Percentiles rank a stretch among this genome's conserved stretches.
These are phyloP conservation scores for Colletotrichum godetiae DNA, from an alignment of 2,329 filamentous ascomycete species.

Conservation along the genomic window DNA sequence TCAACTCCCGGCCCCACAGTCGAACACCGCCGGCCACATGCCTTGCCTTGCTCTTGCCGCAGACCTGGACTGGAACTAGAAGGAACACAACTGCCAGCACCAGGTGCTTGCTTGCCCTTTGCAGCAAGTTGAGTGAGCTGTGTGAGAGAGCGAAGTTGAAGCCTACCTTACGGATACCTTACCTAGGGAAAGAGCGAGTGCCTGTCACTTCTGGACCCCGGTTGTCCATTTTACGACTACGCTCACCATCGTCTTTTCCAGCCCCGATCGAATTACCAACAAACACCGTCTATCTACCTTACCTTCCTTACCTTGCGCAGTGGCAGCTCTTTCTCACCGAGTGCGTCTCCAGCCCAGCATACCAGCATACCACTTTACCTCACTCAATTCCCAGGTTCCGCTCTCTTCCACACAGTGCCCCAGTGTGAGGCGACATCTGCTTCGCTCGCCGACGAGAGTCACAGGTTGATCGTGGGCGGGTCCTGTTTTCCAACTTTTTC, in stretches of 20 bases:
- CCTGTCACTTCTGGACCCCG: neutral
- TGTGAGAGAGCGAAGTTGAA: neutral
- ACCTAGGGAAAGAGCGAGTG: neutral
- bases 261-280: neutral
- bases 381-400: no score
- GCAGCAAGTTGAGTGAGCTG: neutral
- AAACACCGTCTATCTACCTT: neutral
- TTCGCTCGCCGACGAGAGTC: neutral
- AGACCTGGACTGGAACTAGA: neutral
- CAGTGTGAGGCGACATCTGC: neutral
- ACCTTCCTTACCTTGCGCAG: neutral
- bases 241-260: neutral
- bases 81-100: neutral
- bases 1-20: slow-evolving; percentile 21
- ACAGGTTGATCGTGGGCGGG: slow-evolving; percentile 16
- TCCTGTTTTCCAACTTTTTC: slow-evolving; percentile 12
- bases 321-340: neutral
- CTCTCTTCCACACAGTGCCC: neutral
- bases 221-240: neutral
- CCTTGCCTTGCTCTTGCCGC: neutral
- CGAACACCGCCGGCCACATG: slow-evolving; percentile 17
- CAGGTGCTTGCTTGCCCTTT: neutral
- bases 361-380: neutral
- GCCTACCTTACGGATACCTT: no score
- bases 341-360: neutral